A percentile compares a stretch with the other conserved stretches of the same genome.
phyloP scores from a whole-genome alignment of 768 basidiomycete genomes.

The Plicaturopsis crispa region DNA sequence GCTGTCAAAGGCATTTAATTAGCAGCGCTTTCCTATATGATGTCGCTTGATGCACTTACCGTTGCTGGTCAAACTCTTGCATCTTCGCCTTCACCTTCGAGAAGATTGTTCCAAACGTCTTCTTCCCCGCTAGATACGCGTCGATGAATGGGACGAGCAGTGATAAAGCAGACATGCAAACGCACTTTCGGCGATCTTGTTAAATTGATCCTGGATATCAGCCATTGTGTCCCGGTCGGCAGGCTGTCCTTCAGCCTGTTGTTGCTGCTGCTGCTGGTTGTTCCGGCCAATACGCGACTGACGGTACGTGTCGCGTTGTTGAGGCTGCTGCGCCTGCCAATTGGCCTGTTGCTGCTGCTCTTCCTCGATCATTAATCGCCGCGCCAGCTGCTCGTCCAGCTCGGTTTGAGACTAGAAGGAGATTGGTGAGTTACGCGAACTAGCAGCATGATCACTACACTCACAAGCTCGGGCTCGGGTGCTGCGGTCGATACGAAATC shows the following conservation, averaged over 20 bases:
- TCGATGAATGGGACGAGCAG: background rate
- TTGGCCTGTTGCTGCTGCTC: constrained; percentile 28
- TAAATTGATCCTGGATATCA: constrained; percentile 71
- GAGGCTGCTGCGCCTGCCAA: constrained; percentile 11
- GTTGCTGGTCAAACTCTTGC: constrained; percentile 64
- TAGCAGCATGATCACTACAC: no score
- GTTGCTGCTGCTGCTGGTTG: constrained; percentile 12
- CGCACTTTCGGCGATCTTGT: constrained; percentile 73
- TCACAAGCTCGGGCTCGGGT: no score
- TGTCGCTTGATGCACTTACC: constrained; percentile 16
- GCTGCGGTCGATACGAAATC: constrained; percentile 40
- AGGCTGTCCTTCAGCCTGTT: constrained; percentile 28
- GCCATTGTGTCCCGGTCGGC: constrained; percentile 44
- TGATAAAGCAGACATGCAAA: constrained; percentile 5
- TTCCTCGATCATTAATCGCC: constrained; percentile 61
- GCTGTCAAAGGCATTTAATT: background rate
- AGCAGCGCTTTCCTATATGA: background rate
- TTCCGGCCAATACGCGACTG: background rate
- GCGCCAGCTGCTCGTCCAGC: constrained; percentile 74
- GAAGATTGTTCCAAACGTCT: constrained; percentile 64
- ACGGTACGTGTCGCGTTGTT: background rate
- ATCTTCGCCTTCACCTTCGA: constrained; percentile 81
- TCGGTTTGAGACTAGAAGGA: constrained; percentile 48
- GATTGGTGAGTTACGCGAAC: no score
- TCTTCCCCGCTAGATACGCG: constrained; percentile 55